phyloP scores from a whole-genome alignment of 164 flowering plant genomes.

The Amborella trichopoda region DNA sequence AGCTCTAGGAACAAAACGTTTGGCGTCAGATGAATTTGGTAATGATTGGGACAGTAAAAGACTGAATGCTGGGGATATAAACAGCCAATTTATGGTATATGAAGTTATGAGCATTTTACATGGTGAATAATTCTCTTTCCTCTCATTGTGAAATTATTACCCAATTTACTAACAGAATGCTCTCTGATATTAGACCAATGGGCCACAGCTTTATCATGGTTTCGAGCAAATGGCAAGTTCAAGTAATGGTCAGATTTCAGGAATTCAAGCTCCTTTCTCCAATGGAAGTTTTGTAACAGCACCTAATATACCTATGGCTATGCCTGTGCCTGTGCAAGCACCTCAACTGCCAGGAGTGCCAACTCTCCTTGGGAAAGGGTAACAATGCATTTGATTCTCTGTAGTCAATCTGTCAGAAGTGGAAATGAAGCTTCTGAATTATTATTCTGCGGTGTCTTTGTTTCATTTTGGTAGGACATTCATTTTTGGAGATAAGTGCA shows the following conservation, averaged over 20 bases:
- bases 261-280: slow-evolving; percentile 24
- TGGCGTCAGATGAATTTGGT: slow-evolving; percentile 68
- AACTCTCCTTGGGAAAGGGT: slow-evolving; percentile 76
- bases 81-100: slow-evolving; percentile 19
- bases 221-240: slow-evolving; percentile 25
- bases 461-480: too few relatives aligned
- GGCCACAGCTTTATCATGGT: slow-evolving; percentile 11
- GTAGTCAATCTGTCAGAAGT: too few relatives aligned
- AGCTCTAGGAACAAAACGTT: slow-evolving; percentile 79
- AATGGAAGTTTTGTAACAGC: slow-evolving; percentile 22
- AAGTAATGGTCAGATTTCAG: slow-evolving; percentile 20
- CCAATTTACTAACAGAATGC: neutral
- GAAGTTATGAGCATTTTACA: neutral
- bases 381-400: too few relatives aligned
- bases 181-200: neutral
- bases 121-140: neutral
- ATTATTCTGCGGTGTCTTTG: too few relatives aligned
- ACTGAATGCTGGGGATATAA: slow-evolving; percentile 61
- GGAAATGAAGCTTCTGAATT: too few relatives aligned
- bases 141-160: neutral
- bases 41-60: slow-evolving; percentile 82
- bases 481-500: too few relatives aligned
- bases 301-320: slow-evolving; percentile 23
- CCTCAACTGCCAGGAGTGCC: slow-evolving; percentile 37
- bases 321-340: slow-evolving; percentile 34